Evolutionary conservation across 1,139 yeast species (phyloP).

Genomic region (Spencermartinsiella ligniputridi): DNA sequence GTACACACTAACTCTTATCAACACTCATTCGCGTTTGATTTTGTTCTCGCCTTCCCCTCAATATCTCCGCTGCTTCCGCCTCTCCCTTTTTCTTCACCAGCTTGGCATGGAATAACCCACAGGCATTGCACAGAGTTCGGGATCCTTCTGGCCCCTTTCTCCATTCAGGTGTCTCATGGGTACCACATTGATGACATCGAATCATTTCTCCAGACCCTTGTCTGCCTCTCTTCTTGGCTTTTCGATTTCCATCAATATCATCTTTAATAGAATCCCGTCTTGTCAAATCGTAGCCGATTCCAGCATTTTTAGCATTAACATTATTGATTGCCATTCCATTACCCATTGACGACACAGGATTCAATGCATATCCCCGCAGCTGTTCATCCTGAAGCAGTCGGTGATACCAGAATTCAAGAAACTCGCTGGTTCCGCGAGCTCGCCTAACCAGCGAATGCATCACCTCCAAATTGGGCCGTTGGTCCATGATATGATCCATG

Average conservation of each 20-base stretch:
- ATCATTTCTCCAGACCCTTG: slow-evolving; percentile 21
- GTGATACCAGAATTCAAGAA: slow-evolving; percentile 22
- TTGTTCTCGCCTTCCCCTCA: slow-evolving; percentile 22
- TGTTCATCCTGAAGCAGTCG: slow-evolving; percentile 16
- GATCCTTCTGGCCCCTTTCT: slow-evolving; percentile 85
- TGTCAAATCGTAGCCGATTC: background rate
- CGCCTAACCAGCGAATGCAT: slow-evolving; percentile 20
- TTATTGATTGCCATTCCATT: background rate
- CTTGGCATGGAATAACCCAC: slow-evolving; percentile 81
- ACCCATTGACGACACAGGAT: background rate
- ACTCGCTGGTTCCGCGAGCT: slow-evolving; percentile 17
- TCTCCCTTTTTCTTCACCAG: slow-evolving; percentile 64
- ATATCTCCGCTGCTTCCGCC: slow-evolving; percentile 51
- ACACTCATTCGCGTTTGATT: background rate
- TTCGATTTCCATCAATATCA: background rate
- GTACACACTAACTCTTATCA: background rate
- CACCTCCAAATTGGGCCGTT: slow-evolving; percentile 17
- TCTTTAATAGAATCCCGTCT: background rate
- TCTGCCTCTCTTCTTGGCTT: slow-evolving; percentile 1
- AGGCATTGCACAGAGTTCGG: slow-evolving; percentile 81
- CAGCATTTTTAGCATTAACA: too few relatives aligned
- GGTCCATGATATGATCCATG: slow-evolving; percentile 11
- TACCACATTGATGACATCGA: slow-evolving; percentile 64
- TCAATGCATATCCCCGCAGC: background rate
- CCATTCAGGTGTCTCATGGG: slow-evolving; percentile 90